Conservation (phyloP, 176 grass and related monocot genomes). For the Echinochloa phyllopogon region DNA sequence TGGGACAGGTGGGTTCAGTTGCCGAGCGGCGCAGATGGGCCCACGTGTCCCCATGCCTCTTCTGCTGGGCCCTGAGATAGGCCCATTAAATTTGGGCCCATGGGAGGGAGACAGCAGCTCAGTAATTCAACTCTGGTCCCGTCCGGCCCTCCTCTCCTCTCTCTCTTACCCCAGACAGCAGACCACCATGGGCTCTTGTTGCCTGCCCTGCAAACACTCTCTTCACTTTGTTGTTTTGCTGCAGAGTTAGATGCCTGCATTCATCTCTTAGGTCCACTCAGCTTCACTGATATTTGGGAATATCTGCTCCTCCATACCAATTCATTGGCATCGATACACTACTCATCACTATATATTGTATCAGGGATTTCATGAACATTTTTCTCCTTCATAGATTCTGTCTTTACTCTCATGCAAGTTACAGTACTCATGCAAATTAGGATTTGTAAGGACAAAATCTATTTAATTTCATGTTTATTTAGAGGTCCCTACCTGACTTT, state of each 20-base stretch:
- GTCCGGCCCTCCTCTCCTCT: neutral
- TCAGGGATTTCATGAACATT: conserved; percentile 7
- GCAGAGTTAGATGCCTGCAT: conserved; percentile 31
- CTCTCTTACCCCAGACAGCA: neutral
- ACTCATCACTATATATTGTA: neutral
- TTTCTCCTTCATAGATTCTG: neutral
- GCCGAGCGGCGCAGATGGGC: conserved; percentile 19
- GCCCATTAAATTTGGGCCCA: conserved; percentile 51
- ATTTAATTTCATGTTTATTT: neutral
- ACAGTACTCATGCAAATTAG: neutral
- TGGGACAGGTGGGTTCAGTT: conserved; percentile 21
- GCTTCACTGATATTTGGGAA: neutral
- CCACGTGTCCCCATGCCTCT: conserved; percentile 40
- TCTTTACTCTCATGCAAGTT: neutral
- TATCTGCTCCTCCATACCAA: neutral
- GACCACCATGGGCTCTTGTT: conserved; percentile 35
- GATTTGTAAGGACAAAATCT: neutral
- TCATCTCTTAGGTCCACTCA: conserved; percentile 35
- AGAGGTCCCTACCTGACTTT: neutral
- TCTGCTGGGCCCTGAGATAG: conserved; percentile 31
- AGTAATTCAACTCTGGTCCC: conserved; percentile 40
- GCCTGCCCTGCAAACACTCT: conserved; percentile 38
- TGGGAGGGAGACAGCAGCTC: conserved; percentile 34
- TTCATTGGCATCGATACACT: neutral
- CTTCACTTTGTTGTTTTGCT: conserved; percentile 41